Base-by-base conservation (phyloP, 2,329 filamentous ascomycete genomes). In the Claviceps digitariae region DNA sequence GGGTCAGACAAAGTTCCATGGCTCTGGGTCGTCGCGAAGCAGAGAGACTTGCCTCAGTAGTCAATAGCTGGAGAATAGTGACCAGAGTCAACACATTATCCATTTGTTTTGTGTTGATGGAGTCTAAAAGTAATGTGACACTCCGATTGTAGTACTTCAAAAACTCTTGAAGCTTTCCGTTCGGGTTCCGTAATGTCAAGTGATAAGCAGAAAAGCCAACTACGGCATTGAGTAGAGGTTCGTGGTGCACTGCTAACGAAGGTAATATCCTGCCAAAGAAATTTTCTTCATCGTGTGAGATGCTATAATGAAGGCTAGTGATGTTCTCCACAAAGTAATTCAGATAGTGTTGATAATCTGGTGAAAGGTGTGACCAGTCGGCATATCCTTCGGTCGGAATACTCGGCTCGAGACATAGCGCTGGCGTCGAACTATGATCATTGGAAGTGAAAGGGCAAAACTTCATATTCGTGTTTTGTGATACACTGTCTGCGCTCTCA, bases 141-240 rank as follows among this genome's bases (percentile, higher is more conserved):
- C 91, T 90, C 64, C 82, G 85, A 67, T 95, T 90, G 72, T 97
- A 96, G 63, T 94, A 95, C 54, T 83, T 80, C 29, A 97, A 74
- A 61, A 97, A 97, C 51, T 86, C 83, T 56, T 86, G 78, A 27
- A 97, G 82, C 58, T 83, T 83, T 23, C 86, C 87, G 49, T 83
- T 73, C 1, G 84, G 80, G 49, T 84, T 81, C 41, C 77, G 76
- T 49, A 96, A 67, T 1, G 86, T 86, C 59, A 85, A 78, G 60
- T 95, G 89, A 63, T 96, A 97, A 0, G 90, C 87, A 12, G 91
- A 78, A 65, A 96, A 97, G 0, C 86, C 89, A 10, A 90, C 86
- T 4, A 96, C 72, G 0, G 90, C 90, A 65, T 95, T 90, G 5
- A 96, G 76, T 12, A 97, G 73, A 7, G 90, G 82, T 56, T 95